A percentile compares a stretch with the other conserved stretches of the same genome.
phyloP scores from a whole-genome alignment of 805 yeast species.

The Candida xyloterini region DNA sequence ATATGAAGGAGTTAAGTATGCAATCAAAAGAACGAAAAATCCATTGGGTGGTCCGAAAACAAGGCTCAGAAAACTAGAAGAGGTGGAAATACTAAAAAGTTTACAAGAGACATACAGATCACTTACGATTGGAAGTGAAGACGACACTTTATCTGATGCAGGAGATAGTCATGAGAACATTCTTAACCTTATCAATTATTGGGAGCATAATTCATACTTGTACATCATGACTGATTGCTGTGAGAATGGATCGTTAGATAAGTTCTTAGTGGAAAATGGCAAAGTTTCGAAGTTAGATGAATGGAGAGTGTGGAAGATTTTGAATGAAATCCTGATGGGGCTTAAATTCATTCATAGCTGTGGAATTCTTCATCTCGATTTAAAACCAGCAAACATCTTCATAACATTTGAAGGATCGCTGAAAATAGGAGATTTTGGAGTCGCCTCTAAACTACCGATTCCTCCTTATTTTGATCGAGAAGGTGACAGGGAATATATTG shows the following conservation, averaged over 20 bases:
- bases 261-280: constrained; percentile 74
- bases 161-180: constrained; percentile 72
- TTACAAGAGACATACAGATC: constrained; percentile 37
- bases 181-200: constrained; percentile 74
- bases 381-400: constrained; percentile 93
- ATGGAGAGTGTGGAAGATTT: constrained; percentile 96
- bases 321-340: constrained; percentile 80
- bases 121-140: constrained; percentile 13
- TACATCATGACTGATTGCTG: constrained; percentile 95
- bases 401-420: constrained; percentile 92
- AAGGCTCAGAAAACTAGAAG: constrained; percentile 62
- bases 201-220: constrained; percentile 74
- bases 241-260: constrained; percentile 84
- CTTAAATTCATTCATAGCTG: constrained; percentile 75
- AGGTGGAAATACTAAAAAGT: constrained; percentile 63
- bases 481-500: constrained; percentile 96
- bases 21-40: constrained; percentile 82
- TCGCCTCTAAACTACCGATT: constrained; percentile 81
- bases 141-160: constrained; percentile 29
- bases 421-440: constrained; percentile 95
- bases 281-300: constrained; percentile 81
- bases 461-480: constrained; percentile 79
- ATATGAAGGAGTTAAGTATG: constrained; percentile 66
- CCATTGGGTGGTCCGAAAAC: constrained; percentile 58
- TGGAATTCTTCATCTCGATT: constrained; percentile 77